These are phyloP conservation scores for Cucumis cinereus DNA, from an alignment of 306 rosid species.

Conservation along the genomic window DNA sequence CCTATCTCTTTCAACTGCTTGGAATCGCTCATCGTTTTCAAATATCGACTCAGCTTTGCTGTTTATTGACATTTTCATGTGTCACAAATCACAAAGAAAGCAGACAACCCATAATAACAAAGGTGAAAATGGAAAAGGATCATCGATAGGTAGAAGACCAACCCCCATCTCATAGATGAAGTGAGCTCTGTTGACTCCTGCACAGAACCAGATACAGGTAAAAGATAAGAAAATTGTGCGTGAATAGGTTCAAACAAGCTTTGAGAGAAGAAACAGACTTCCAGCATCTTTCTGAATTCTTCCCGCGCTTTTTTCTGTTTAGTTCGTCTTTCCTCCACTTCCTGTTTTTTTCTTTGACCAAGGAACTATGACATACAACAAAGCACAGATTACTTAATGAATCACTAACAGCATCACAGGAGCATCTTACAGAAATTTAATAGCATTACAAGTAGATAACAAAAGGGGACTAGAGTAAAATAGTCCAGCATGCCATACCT, in stretches of 20 bases:
- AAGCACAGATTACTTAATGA: background rate
- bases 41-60: conserved; percentile 65
- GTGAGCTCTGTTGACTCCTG: conserved; percentile 78
- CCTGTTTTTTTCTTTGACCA: conserved; percentile 66
- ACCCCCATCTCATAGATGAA: conserved; percentile 84
- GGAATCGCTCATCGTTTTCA: conserved; percentile 81
- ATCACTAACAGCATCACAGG: background rate
- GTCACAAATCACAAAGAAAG: background rate
- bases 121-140: background rate
- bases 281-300: conserved; percentile 79
- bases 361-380: conserved; percentile 43
- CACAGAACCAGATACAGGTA: conserved; percentile 17
- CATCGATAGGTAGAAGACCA: conserved; percentile 13
- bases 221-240: conserved; percentile 6
- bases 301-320: conserved; percentile 75
- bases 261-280: conserved; percentile 40
- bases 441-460: background rate
- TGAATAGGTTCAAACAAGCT: conserved; percentile 10
- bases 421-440: background rate
- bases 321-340: conserved; percentile 66
- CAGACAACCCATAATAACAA: background rate
- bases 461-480: background rate
- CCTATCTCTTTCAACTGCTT: conserved; percentile 79
- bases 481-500: conserved; percentile 31
- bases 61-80: conserved; percentile 11